Evolutionary conservation across 129 eudicot genomes (phyloP).

Genomic region (Solidago caesia): DNA sequence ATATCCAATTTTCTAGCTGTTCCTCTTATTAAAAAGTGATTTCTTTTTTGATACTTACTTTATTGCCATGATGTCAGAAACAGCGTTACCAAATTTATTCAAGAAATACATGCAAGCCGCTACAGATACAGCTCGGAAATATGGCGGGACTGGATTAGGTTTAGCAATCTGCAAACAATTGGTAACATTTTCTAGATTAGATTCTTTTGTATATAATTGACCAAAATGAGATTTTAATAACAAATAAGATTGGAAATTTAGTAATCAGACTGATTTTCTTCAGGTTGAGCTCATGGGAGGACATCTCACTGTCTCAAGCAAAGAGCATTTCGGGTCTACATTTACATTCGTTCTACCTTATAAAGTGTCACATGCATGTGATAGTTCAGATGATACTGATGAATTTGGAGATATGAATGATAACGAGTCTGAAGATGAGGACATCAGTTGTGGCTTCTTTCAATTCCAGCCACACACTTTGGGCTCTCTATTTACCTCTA

Average conservation of each 20-base stretch:
- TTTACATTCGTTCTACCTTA: constrained; percentile 81
- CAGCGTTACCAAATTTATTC: constrained; percentile 76
- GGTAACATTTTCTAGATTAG: constrained; percentile 42
- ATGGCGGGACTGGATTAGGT: constrained; percentile 99
- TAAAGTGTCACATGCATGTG: constrained; percentile 58
- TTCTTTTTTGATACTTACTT: neutral
- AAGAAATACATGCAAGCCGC: constrained; percentile 98
- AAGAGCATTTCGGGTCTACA: constrained; percentile 71
- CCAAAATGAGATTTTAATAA: constrained; percentile 9
- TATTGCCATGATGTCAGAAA: constrained; percentile 45
- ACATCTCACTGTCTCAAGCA: constrained; percentile 76
- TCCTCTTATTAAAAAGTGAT: neutral
- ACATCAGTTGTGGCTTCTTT: constrained; percentile 60
- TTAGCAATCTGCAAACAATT: constrained; percentile 94
- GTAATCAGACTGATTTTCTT: constrained; percentile 4
- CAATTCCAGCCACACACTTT: constrained; percentile 67
- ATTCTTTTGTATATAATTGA: constrained; percentile 2
- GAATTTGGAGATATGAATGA: constrained; percentile 67
- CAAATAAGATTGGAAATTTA: neutral
- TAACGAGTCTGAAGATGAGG: constrained; percentile 58
- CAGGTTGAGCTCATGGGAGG: constrained; percentile 99
- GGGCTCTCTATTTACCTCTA: constrained; percentile 56
- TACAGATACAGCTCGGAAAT: constrained; percentile 88
- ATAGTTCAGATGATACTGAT: constrained; percentile 76
- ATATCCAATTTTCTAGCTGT: neutral